Evolutionary conservation across 148 eudicot genomes (phyloP), one percentile per base, ranked within the genome.

Genomic region (Bassia scoparia): DNA sequence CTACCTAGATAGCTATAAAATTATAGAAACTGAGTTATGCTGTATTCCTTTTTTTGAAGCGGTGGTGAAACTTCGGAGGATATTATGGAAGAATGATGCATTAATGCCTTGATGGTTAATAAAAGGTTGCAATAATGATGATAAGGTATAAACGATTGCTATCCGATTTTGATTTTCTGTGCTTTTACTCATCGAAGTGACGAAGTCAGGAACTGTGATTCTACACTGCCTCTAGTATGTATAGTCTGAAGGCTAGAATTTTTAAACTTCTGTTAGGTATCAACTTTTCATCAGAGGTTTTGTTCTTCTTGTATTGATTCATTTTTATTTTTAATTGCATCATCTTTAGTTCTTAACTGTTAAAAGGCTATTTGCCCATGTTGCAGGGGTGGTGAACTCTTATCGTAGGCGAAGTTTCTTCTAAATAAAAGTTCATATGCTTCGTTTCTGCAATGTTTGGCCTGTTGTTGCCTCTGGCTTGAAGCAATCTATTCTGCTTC

Each of bases 141-240:
- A 33, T 37, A 65, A 74, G 71, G 71, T 74, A 55, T 20, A 52
- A 26, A 23, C 13, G 33, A 43, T 54, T 54, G 54, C 31, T 31
- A 20, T 63, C 23, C 23, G 11, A 8, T 73, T 50, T 8, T 73
- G 16, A 21, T 61, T 61, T 21, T 44, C 43, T 46, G n/a, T 52
- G 20, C 53, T 17, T 34, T 18, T 65, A 4, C 70, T 53, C 29
- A n/a, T n/a, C n/a, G n/a, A n/a, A 34, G 52, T 33, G 23, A 17
- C 16, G n/a, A n/a, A n/a, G n/a, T n/a, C n/a, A 43, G 43, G n/a
- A 43, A 41, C 11, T 5, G 23, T 64, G 50, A 38, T 41, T 26
- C 49, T 66, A 41, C 8, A 24, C 2, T 8, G 6, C 20, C 8
- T 34, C n/a, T n/a, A n/a, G n/a, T n/a, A n/a, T n/a, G n/a, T 4